These are phyloP conservation scores for Moesziomyces sp. DNA, from an alignment of 1,284 basidiomycete genomes.

Conservation along the genomic window DNA sequence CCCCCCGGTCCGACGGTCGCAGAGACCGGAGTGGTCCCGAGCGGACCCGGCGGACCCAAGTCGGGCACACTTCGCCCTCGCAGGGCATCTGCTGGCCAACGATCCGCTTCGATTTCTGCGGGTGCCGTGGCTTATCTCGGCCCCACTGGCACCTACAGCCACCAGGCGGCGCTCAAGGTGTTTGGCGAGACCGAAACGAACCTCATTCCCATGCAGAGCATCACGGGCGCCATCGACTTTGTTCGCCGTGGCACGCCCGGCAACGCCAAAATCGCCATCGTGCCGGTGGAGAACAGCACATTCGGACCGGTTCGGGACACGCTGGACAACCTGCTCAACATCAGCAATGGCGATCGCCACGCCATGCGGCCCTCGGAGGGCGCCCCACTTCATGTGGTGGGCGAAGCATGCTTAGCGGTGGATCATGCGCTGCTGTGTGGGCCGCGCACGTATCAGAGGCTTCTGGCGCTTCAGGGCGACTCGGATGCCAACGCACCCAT, in stretches of 20 bases:
- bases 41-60: constrained; percentile 53
- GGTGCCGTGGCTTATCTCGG: constrained; percentile 48
- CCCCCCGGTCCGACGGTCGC: constrained; percentile 48
- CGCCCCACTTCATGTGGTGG: constrained; percentile 33
- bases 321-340: constrained; percentile 36
- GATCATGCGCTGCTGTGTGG: constrained; percentile 49
- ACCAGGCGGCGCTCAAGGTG: constrained; percentile 47
- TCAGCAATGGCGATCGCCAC: constrained; percentile 43
- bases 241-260: constrained; percentile 44
- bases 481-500: constrained; percentile 27
- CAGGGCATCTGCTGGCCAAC: constrained; percentile 31
- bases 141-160: constrained; percentile 46
- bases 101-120: constrained; percentile 47
- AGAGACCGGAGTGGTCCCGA: constrained; percentile 49
- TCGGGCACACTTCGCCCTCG: constrained; percentile 48
- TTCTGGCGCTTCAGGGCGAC: constrained; percentile 41
- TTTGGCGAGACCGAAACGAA: constrained; percentile 37
- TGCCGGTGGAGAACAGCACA: constrained; percentile 47
- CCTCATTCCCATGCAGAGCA: constrained; percentile 49
- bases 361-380: constrained; percentile 27
- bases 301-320: constrained; percentile 48
- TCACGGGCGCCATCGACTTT: constrained; percentile 50
- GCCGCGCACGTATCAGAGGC: constrained; percentile 45
- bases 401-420: constrained; percentile 38
- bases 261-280: constrained; percentile 49